These are phyloP conservation scores for Nakazawaea ernobii DNA, from an alignment of 805 yeast genomes.

Conservation along the genomic window DNA sequence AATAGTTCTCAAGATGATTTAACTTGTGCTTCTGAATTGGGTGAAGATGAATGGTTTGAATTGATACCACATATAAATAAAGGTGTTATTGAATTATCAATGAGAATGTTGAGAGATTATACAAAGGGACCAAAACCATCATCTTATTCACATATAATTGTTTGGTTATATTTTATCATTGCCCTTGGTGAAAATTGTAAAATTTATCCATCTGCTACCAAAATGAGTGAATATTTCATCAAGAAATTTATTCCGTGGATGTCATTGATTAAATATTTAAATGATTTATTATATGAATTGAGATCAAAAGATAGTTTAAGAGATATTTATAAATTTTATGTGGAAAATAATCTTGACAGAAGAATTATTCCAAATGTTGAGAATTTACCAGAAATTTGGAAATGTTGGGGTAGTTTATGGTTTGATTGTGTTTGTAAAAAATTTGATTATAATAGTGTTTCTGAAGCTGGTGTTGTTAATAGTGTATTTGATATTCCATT, in stretches of 20 bases:
- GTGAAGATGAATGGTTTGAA: conserved; percentile 46
- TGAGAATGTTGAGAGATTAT: conserved; percentile 61
- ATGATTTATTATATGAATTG: conserved; percentile 42
- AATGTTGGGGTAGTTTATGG: conserved; percentile 83
- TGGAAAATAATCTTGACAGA: not conserved
- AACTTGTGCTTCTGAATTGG: conserved; percentile 24
- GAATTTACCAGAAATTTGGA: conserved; percentile 71
- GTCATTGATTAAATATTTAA: conserved; percentile 55
- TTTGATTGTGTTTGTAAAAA: conserved; percentile 55
- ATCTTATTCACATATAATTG: conserved; percentile 66
- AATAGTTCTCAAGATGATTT: conserved; percentile 15
- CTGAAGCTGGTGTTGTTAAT: conserved; percentile 52
- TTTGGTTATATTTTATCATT: conserved; percentile 70
- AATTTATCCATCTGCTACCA: conserved; percentile 37
- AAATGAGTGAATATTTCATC: conserved; percentile 45
- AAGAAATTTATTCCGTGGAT: conserved; percentile 66
- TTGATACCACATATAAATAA: conserved; percentile 51
- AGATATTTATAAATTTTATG: conserved; percentile 10
- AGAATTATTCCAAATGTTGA: conserved; percentile 31
- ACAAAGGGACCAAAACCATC: conserved; percentile 65
- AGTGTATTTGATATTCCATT: conserved; percentile 60
- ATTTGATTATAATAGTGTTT: conserved; percentile 42
- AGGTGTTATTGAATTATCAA: conserved; percentile 62
- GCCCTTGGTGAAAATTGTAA: conserved; percentile 54
- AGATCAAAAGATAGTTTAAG: conserved; percentile 20